A percentile compares a stretch with the other conserved stretches of the same genome.
phyloP scores from a whole-genome alignment of 495 filamentous ascomycete genomes.

The Tirmania nivea region DNA sequence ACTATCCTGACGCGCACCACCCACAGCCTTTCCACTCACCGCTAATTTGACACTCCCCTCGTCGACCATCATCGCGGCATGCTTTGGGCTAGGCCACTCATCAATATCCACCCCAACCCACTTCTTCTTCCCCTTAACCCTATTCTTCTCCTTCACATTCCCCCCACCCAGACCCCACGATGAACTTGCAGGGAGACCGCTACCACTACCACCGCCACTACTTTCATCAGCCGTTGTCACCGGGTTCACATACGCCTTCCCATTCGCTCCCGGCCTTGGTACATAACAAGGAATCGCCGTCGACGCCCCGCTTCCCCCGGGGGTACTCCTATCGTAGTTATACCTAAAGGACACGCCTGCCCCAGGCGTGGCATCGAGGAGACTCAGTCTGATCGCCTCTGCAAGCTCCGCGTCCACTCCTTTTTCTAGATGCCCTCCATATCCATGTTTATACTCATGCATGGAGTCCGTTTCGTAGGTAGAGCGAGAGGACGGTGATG shows the following conservation, averaged over 20 bases:
- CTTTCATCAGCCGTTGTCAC: background rate
- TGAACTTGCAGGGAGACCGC: background rate
- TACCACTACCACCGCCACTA: background rate
- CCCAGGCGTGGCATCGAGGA: constrained; percentile 34
- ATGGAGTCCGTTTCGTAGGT: background rate
- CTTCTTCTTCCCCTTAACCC: too few species aligned
- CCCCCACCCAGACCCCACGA: background rate
- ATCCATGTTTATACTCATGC: background rate
- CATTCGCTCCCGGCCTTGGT: background rate
- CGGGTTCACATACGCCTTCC: background rate
- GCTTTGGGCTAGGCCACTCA: background rate
- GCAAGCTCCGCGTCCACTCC: constrained; percentile 55
- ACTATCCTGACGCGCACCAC: too few species aligned
- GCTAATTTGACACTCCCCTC: constrained; percentile 1
- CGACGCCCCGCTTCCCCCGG: background rate
- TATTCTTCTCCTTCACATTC: background rate
- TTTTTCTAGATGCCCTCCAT: constrained; percentile 28
- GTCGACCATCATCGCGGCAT: background rate
- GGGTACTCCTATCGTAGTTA: constrained; percentile 9
- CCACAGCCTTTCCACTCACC: constrained; percentile 12
- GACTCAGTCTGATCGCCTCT: constrained; percentile 56
- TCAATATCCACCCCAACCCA: background rate
- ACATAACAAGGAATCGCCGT: background rate
- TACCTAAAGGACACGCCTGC: constrained; percentile 15
- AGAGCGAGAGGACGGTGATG: background rate